Percentiles rank a stretch among this genome's conserved stretches.
phyloP scores from a whole-genome alignment of 1,139 yeast species.

The Protomyces arabidopsidicola region DNA sequence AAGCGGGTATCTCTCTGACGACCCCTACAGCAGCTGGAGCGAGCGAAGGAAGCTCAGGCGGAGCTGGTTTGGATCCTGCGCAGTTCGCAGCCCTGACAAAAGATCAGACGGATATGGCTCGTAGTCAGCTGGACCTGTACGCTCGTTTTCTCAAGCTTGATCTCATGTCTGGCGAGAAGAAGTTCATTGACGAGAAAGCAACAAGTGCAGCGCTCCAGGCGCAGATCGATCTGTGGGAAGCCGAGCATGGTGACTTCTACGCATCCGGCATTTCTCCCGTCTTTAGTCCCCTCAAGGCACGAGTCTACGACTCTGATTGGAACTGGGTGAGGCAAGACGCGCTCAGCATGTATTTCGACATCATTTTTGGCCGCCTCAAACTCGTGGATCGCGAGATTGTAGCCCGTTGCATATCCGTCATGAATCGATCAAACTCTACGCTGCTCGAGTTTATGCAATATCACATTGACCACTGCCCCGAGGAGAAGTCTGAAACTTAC shows the following conservation, averaged over 20 bases:
- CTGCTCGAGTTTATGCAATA: conserved; percentile 95
- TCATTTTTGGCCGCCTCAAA: conserved; percentile 85
- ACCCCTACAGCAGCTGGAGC: conserved; percentile 56
- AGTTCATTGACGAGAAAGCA: conserved; percentile 79
- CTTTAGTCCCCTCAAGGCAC: conserved; percentile 86
- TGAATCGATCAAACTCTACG: conserved; percentile 95
- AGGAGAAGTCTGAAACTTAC: conserved; percentile 80
- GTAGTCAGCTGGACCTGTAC: conserved; percentile 89
- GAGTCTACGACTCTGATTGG: conserved; percentile 97
- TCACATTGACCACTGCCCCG: conserved; percentile 89
- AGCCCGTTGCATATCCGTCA: conserved; percentile 90
- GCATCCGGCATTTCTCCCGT: conserved; percentile 87
- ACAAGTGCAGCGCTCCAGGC: conserved; percentile 77
- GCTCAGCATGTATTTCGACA: conserved; percentile 86
- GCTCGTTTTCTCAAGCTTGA: conserved; percentile 94
- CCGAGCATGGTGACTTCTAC: conserved; percentile 92
- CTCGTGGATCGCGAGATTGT: conserved; percentile 94
- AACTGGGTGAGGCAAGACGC: conserved; percentile 99
- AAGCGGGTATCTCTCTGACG: conserved; percentile 70
- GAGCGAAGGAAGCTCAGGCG: conserved; percentile 55
- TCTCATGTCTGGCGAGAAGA: conserved; percentile 83
- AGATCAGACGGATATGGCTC: conserved; percentile 83
- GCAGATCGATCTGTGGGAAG: conserved; percentile 87
- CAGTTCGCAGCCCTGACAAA: conserved; percentile 91
- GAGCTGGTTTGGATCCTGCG: conserved; percentile 89